Evolutionary conservation across 768 basidiomycete genomes (phyloP).

Genomic region (Termitomyces sp.): DNA sequence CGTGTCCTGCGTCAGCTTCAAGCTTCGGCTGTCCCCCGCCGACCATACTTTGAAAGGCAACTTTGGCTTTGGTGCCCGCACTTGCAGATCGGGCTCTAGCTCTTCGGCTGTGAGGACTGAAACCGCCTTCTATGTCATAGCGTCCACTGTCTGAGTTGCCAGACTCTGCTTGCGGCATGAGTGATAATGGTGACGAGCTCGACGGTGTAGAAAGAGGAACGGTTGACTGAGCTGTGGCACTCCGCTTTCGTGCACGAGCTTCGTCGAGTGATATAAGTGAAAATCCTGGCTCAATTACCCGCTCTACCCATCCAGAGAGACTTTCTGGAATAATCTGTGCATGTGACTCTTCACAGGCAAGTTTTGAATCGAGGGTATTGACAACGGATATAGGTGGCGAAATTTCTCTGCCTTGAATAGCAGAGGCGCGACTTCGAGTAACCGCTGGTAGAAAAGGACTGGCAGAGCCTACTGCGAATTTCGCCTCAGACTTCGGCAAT

Average conservation of each 20-base stretch:
- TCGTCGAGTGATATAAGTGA: constrained; percentile 74
- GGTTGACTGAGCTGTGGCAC: constrained; percentile 30
- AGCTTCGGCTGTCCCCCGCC: constrained; percentile 29
- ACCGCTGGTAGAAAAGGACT: constrained; percentile 17
- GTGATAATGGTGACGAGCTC: constrained; percentile 15
- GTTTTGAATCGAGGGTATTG: constrained; percentile 17
- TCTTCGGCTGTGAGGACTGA: constrained; percentile 17
- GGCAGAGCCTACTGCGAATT: constrained; percentile 28
- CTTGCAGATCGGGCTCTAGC: constrained; percentile 59
- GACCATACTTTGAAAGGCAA: constrained; percentile 37
- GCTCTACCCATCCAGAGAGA: constrained; percentile 50
- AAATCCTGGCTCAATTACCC: constrained; percentile 42
- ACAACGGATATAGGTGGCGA: constrained; percentile 48
- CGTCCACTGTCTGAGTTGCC: constrained; percentile 16
- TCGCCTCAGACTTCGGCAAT: constrained; percentile 25
- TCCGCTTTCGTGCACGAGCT: constrained; percentile 65
- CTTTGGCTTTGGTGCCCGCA: constrained; percentile 49
- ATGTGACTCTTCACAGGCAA: constrained; percentile 23
- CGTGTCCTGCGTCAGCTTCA: constrained; percentile 31
- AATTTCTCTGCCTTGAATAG: constrained; percentile 46
- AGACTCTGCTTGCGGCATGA: constrained; percentile 29
- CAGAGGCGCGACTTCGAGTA: constrained; percentile 24
- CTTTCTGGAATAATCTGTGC: constrained; percentile 24
- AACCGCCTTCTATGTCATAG: constrained; percentile 16
- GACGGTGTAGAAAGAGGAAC: constrained; percentile 18